phyloP scores from a whole-genome alignment of 768 basidiomycete genomes.

The Mycena amicta region DNA sequence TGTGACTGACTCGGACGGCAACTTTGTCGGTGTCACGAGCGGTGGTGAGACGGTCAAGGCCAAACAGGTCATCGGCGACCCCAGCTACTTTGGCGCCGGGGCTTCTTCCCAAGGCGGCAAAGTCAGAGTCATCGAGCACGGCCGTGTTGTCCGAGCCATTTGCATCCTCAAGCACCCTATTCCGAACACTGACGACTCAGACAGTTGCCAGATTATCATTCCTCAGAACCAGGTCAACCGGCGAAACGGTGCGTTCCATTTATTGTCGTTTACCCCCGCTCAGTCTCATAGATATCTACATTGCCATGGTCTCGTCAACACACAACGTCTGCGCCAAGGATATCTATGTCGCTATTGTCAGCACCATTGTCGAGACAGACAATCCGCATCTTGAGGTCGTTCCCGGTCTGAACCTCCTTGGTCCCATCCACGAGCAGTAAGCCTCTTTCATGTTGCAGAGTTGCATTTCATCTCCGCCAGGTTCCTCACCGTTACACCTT shows the following conservation, averaged over 20 bases:
- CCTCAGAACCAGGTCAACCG: conserved; percentile 97
- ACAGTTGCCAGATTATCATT: conserved; percentile 96
- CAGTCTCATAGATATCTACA: conserved; percentile 82
- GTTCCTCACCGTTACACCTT: conserved; percentile 85
- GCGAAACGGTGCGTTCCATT: conserved; percentile 72
- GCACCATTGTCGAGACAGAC: conserved; percentile 95
- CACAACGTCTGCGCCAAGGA: conserved; percentile 98
- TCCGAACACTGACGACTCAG: conserved; percentile 93
- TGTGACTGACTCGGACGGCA: conserved; percentile 81
- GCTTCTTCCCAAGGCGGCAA: conserved; percentile 68
- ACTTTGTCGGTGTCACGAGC: conserved; percentile 90
- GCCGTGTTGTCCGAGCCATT: conserved; percentile 94
- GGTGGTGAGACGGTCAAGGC: conserved; percentile 93
- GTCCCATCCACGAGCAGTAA: conserved; percentile 92
- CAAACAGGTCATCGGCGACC: conserved; percentile 97
- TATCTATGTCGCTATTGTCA: conserved; percentile 95
- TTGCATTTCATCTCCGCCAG: conserved; percentile 42
- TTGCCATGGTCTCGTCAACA: conserved; percentile 94
- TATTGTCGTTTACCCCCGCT: conserved; percentile 8
- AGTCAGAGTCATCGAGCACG: conserved; percentile 86
- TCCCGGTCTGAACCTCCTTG: conserved; percentile 91
- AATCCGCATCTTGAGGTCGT: conserved; percentile 88
- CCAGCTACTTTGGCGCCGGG: conserved; percentile 92
- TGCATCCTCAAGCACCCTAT: conserved; percentile 98
- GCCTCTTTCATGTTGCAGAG: conserved; percentile 27